Base-by-base conservation (phyloP, 75 land plant species). In the Gnetum montanum region DNA sequence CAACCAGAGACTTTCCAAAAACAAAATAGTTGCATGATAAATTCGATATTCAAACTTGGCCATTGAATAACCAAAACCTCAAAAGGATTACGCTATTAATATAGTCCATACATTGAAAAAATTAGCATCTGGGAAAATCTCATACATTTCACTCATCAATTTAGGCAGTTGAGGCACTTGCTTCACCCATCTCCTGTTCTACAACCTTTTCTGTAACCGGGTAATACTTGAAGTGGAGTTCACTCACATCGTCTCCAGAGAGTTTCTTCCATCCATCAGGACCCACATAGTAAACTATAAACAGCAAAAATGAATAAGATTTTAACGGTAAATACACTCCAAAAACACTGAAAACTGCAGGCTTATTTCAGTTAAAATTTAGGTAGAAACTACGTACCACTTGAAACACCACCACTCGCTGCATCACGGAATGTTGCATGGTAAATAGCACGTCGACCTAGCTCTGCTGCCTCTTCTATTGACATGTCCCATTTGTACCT, bases 381-480 rank as follows among this genome's bases (percentile, higher is more conserved):
- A 63, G 36, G 8, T 15, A 28, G 8, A 40, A 31, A 36, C 15
- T 22, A 33, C 68, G 36, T 77, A 90, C 96, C 96, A 50, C 97
- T 91, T 3, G 78, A 88, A 68, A 87, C 97, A 44, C 97, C 97
- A 59, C 97, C 97, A 76, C 97, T 91, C 20, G 97, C 97, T 48
- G 80, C 97, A 87, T 91, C 97, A 37, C 97, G 73, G 61, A 87
- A 91, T 6, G 97, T 88, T 46, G 97, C 97, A 75, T 91, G 97
- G 62, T 87, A 91, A 52, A 91, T 91, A 34, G 97, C 66, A 49
- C 97, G 75, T 20, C 94, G 77, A 31, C 84, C 97, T 59, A 91
- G 73, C 43, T 91, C 97, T 8, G 71, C 83, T 58, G 94, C 97
- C 58, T 87, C 97, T 47, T 91, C 85, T 49, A 91, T 51, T 8